phyloP scores from a whole-genome alignment of 108 stramenopile species.

The Conticribra weissflogii region DNA sequence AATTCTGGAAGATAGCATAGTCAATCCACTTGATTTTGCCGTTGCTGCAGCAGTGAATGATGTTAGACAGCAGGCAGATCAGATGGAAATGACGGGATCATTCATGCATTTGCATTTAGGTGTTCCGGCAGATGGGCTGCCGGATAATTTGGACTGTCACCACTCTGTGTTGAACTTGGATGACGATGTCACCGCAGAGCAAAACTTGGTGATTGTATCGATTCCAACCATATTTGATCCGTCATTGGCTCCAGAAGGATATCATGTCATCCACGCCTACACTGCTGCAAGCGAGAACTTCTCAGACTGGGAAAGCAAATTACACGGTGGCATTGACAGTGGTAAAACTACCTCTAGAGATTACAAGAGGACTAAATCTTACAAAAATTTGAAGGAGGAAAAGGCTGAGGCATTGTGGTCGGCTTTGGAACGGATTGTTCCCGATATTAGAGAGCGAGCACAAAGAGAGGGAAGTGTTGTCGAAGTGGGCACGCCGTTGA shows the following conservation, averaged over 20 bases:
- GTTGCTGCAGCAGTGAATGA: conserved; percentile 45
- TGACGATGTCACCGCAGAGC: conserved; percentile 70
- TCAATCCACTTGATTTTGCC: conserved; percentile 10
- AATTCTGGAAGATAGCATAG: conserved; percentile 66
- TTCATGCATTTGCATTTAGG: conserved; percentile 94
- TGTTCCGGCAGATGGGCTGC: conserved; percentile 75
- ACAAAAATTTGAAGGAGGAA: conserved; percentile 73
- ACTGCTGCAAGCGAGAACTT: conserved; percentile 87
- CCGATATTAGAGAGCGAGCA: conserved; percentile 81
- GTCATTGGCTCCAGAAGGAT: conserved; percentile 83
- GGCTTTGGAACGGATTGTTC: conserved; percentile 86
- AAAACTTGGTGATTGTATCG: conserved; percentile 84
- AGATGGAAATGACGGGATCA: conserved; percentile 73
- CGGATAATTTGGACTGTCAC: conserved; percentile 77
- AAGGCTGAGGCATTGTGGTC: conserved; percentile 85
- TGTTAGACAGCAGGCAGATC: conserved; percentile 59
- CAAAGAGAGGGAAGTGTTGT: conserved; percentile 60
- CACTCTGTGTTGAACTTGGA: conserved; percentile 83
- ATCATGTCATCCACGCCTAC: conserved; percentile 90
- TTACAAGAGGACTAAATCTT: conserved; percentile 60
- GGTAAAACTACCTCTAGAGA: conserved; percentile 59
- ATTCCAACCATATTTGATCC: conserved; percentile 90
- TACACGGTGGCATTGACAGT: conserved; percentile 46
- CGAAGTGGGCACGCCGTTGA: conserved; percentile 83
- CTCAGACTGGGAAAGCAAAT: conserved; percentile 68